Evolutionary conservation across 2,329 filamentous ascomycete genomes (phyloP), one percentile per base, ranked within the genome.

Genomic region (Stagonosporopsis rhizophila): DNA sequence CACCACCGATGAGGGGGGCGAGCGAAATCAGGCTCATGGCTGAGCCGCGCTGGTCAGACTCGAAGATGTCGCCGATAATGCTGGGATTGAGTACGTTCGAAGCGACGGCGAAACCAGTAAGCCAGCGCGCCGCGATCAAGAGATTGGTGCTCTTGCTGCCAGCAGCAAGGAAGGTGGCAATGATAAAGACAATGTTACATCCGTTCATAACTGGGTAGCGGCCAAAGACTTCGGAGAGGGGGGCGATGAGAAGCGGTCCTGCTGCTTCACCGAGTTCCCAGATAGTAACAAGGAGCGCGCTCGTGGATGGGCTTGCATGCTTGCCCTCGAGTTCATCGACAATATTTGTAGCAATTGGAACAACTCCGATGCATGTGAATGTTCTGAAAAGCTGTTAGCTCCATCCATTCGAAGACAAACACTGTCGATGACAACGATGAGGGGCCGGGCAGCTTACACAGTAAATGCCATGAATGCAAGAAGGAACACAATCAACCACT

Each of bases 31-130:
- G 56, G 64, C 81, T 84, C 80, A 89, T 84, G 7, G 85, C 81
- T 0, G 80, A 79, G 22, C 86, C 86, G 15, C 85, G 78, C 67
- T 84, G 76, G 52, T 88, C 85, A 0, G 80, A 75, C 2, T 76
- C 71, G 66, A 87, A 88, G 60, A 88, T 82, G 67, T 89, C 87
- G 22, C 86, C 86, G 17, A 89, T 81, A 48, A 89, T 85, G 22
- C 85, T 83, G 0, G 86, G 86, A 59, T 83, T 85, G 17, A 89
- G 77, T 8, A 88, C 85, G 60, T 87, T 79, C 4, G 77, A 75
- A 19, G 78, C 75, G 5, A 81, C 79, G 38, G 77, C 73, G 28
- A 77, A 61, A 37, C 78, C 77, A 39, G 80, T 79, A 56, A 83
- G 72, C 61, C 77, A 78, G 35, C 80, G 64, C 0, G 77, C 74